phyloP scores from a whole-genome alignment of 1,139 yeast genomes.

The Sugiyamaella grinbergsii region DNA sequence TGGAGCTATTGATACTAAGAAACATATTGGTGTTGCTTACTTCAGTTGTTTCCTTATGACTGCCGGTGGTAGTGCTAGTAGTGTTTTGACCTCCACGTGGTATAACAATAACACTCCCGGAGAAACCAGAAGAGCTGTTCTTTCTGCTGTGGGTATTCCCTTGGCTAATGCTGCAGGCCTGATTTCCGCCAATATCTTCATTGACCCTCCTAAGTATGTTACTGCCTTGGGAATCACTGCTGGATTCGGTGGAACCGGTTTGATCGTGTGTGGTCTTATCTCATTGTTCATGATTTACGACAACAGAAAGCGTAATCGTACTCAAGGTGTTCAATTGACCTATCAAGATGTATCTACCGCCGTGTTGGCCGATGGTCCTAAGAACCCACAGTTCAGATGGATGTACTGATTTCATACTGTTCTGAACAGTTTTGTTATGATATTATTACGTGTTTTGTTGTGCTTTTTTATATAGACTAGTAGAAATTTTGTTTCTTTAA shows the following conservation, averaged over 20 bases:
- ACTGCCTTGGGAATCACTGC: constrained; percentile 55
- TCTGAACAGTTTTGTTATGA: background rate
- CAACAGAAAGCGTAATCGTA: constrained; percentile 47
- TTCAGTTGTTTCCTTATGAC: constrained; percentile 58
- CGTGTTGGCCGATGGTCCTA: constrained; percentile 50
- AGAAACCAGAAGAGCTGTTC: constrained; percentile 52
- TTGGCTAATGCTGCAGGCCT: constrained; percentile 62
- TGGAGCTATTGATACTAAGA: constrained; percentile 48
- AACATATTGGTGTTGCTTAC: constrained; percentile 50
- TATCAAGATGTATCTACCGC: constrained; percentile 51
- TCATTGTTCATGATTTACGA: constrained; percentile 41
- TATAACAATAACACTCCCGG: constrained; percentile 55
- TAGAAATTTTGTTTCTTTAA: constrained; percentile 1
- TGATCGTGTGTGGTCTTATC: constrained; percentile 43
- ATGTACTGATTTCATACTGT: constrained; percentile 41
- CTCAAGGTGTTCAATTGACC: constrained; percentile 49
- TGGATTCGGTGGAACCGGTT: constrained; percentile 48
- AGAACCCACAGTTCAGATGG: constrained; percentile 53
- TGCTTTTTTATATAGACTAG: constrained; percentile 3
- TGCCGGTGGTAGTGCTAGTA: constrained; percentile 53
- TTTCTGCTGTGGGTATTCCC: constrained; percentile 54
- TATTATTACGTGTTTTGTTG: background rate
- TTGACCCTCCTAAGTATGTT: constrained; percentile 56
- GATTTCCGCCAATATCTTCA: constrained; percentile 56
- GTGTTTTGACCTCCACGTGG: constrained; percentile 54